phyloP scores from a whole-genome alignment of 1,284 basidiomycete genomes.

The Sparassis latifolia region DNA sequence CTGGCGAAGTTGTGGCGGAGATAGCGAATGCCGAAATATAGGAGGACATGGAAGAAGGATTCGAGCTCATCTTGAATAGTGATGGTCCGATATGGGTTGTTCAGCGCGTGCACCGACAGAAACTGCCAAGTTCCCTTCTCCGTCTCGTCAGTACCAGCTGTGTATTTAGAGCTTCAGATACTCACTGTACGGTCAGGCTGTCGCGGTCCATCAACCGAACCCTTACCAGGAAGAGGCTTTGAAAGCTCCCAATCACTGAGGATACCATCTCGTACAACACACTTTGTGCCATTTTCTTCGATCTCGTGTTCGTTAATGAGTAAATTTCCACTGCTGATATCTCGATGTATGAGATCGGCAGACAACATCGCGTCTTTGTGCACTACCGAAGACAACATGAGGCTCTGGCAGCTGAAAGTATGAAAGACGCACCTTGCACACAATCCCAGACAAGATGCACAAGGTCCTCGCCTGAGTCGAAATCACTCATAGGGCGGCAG shows the following conservation, averaged over 20 bases:
- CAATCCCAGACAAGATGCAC: conserved; percentile 2
- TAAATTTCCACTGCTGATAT: neutral
- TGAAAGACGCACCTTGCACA: conserved; percentile 3
- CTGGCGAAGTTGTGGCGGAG: neutral
- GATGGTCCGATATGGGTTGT: neutral
- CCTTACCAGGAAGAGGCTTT: neutral
- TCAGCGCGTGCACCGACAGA: neutral
- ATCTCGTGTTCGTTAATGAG: neutral
- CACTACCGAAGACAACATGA: neutral
- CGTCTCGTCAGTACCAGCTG: neutral
- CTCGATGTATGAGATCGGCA: neutral
- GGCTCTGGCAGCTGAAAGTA: neutral
- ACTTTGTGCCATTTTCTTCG: neutral
- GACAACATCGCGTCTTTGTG: neutral
- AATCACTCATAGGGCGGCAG: conserved; percentile 3
- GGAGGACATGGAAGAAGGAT: neutral
- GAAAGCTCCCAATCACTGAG: conserved; percentile 1
- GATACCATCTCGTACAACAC: neutral
- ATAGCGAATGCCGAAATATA: neutral
- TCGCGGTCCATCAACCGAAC: neutral
- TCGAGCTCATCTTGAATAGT: neutral
- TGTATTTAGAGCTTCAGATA: neutral
- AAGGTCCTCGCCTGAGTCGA: conserved; percentile 3
- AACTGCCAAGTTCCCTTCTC: conserved; percentile 1
- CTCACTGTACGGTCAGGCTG: conserved; percentile 1